phyloP scores from a whole-genome alignment of 1,284 basidiomycete genomes.

The Psilocybe mexicana region DNA sequence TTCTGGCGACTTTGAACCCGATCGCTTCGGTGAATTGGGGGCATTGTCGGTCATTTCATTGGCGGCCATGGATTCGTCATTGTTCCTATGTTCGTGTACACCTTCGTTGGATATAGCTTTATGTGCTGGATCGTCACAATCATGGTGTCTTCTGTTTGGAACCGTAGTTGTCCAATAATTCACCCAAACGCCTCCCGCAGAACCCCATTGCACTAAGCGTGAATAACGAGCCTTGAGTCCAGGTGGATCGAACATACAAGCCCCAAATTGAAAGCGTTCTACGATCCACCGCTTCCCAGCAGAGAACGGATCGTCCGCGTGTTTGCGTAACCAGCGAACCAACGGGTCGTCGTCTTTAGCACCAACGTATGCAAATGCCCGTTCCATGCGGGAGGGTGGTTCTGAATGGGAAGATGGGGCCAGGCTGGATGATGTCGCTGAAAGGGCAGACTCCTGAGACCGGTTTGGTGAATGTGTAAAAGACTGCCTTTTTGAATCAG shows the following conservation, averaged over 20 bases:
- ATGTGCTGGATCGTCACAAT: background rate
- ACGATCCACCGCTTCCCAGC: conserved; percentile 50
- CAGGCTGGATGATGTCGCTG: conserved; percentile 16
- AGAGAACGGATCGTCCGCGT: conserved; percentile 47
- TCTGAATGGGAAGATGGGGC: conserved; percentile 7
- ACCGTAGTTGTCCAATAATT: conserved; percentile 56
- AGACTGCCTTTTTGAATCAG: background rate
- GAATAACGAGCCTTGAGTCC: conserved; percentile 48
- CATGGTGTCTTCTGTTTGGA: conserved; percentile 10
- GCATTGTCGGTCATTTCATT: conserved; percentile 10
- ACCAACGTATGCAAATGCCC: conserved; percentile 38
- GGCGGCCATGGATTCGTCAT: conserved; percentile 33
- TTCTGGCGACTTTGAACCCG: conserved; percentile 6
- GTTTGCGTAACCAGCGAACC: conserved; percentile 48
- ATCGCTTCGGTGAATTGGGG: background rate
- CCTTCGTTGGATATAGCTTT: background rate
- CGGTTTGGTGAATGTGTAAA: background rate
- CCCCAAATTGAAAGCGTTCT: conserved; percentile 56
- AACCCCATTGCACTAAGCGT: conserved; percentile 41
- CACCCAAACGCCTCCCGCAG: conserved; percentile 49
- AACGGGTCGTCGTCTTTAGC: conserved; percentile 42
- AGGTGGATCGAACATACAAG: conserved; percentile 54
- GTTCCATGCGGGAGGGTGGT: conserved; percentile 33
- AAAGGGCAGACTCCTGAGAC: conserved; percentile 3
- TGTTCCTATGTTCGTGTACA: conserved; percentile 13